Conservation (phyloP, 768 basidiomycete species). For the Boletus insuetus region DNA sequence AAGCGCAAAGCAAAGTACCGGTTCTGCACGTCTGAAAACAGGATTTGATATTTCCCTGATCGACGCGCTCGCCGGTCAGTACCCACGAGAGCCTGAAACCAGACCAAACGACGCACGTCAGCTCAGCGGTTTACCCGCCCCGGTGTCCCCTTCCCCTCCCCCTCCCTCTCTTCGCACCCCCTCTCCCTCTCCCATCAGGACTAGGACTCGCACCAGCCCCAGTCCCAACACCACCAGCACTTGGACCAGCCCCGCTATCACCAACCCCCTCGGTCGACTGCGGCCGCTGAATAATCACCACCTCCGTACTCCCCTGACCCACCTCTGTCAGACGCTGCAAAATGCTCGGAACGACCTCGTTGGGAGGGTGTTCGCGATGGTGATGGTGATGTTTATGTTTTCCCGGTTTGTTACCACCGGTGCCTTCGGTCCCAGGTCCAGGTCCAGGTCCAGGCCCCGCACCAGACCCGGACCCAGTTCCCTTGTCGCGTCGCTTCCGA, state of each 20-base stretch:
- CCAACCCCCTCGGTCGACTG: constrained; percentile 6
- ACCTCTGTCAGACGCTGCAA: constrained; percentile 24
- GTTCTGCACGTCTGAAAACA: too few relatives aligned
- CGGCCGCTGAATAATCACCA: constrained; percentile 10
- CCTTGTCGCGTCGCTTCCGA: constrained; percentile 36
- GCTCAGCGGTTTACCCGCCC: constrained; percentile 15
- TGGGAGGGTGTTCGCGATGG: constrained; percentile 2
- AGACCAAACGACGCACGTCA: not conserved
- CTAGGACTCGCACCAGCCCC: not conserved
- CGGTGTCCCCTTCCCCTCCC: constrained; percentile 32
- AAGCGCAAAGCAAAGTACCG: too few relatives aligned
- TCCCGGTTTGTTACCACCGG: not conserved
- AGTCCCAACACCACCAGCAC: not conserved
- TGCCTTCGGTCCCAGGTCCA: not conserved
- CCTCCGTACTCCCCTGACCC: constrained; percentile 1
- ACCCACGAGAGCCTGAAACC: too few relatives aligned
- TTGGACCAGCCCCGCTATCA: constrained; percentile 3
- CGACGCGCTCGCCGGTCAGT: too few relatives aligned
- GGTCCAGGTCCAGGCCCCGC: not conserved
- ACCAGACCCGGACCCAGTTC: constrained; percentile 4
- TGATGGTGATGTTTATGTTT: constrained; percentile 22
- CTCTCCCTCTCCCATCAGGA: constrained; percentile 9
- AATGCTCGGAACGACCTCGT: constrained; percentile 17
- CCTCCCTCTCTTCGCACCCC: constrained; percentile 27
- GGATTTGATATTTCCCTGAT: too few relatives aligned